Conservation (phyloP, 164 flowering plant species). For the Piper betle region DNA sequence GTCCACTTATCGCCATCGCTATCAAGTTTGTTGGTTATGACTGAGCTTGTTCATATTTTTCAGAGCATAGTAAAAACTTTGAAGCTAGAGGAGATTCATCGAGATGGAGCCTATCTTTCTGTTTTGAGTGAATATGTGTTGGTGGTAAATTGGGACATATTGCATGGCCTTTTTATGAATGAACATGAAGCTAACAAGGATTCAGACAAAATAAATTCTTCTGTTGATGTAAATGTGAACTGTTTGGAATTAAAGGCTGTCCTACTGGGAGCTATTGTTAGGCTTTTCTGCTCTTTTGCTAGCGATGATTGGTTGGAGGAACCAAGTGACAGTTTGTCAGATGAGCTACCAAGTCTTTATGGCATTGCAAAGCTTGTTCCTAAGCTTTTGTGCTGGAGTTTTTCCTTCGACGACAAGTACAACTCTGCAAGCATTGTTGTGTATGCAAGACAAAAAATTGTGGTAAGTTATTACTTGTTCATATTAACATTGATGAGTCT, state of each 20-base stretch:
- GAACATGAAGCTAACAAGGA: constrained; percentile 4
- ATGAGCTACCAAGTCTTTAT: constrained; percentile 17
- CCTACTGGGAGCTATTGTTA: constrained; percentile 49
- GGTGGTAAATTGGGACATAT: constrained; percentile 34
- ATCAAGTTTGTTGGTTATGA: constrained; percentile 28
- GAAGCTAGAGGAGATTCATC: constrained; percentile 28
- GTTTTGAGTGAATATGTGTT: constrained; percentile 24
- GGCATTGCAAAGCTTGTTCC: constrained; percentile 36
- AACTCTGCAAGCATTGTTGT: constrained; percentile 16
- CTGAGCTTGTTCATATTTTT: constrained; percentile 36
- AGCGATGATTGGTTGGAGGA: constrained; percentile 21
- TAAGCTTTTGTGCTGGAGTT: constrained; percentile 41
- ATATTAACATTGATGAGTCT: background rate
- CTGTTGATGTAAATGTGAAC: constrained; percentile 3
- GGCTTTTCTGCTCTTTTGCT: constrained; percentile 56
- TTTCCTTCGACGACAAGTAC: constrained; percentile 15
- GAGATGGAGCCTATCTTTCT: constrained; percentile 20
- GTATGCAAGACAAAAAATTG: constrained; percentile 65
- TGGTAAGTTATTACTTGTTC: constrained; percentile 35
- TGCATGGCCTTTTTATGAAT: constrained; percentile 15
- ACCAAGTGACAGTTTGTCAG: constrained; percentile 10
- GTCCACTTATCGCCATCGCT: constrained; percentile 9
- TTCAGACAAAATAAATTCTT: constrained; percentile 6
- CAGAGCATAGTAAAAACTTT: constrained; percentile 44
- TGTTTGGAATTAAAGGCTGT: constrained; percentile 11